Conservation (phyloP, 23 red algal species). For the Pyropia yezoensis region DNA sequence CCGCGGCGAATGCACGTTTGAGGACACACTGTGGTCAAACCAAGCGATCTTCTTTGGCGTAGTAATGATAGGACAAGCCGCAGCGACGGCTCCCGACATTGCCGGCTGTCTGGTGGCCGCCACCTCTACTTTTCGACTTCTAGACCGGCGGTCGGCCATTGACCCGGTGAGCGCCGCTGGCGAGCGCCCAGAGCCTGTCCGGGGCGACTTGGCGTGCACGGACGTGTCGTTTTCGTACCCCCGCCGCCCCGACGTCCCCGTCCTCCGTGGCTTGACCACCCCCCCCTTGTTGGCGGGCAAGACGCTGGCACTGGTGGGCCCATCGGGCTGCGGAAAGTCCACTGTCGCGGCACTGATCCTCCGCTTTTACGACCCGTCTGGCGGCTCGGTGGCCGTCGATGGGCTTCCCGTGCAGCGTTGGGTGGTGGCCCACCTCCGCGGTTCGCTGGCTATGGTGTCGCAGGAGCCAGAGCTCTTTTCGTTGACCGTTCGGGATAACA, state of each 20-base stretch:
- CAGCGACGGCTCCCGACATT: conserved; percentile 66
- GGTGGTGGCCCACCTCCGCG: conserved; percentile 23
- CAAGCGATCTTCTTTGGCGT: conserved; percentile 58
- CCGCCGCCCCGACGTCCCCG: too few species aligned
- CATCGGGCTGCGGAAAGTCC: conserved; percentile 73
- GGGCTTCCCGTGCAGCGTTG: conserved; percentile 15
- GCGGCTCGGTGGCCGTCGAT: conserved; percentile 48
- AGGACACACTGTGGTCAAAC: conserved; percentile 33
- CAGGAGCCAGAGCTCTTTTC: conserved; percentile 86
- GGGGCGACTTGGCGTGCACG: conserved; percentile 39
- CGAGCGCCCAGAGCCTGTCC: conserved; percentile 6
- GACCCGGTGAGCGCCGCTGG: conserved; percentile 21
- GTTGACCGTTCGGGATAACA: conserved; percentile 64
- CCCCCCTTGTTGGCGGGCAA: conserved; percentile 47
- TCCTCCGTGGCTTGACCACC: too few species aligned
- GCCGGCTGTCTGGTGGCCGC: conserved; percentile 50
- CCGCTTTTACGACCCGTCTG: conserved; percentile 71
- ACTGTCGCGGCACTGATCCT: conserved; percentile 63
- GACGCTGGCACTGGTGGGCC: conserved; percentile 86
- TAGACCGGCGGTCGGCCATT: conserved; percentile 46
- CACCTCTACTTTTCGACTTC: conserved; percentile 51
- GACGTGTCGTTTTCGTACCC: too few species aligned
- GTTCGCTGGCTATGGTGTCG: conserved; percentile 51
- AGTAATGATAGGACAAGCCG: conserved; percentile 53
- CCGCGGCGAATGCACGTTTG: too few species aligned